These are phyloP conservation scores for Fusarium dimerum DNA, from an alignment of 2,329 filamentous ascomycete species.

Conservation along the genomic window DNA sequence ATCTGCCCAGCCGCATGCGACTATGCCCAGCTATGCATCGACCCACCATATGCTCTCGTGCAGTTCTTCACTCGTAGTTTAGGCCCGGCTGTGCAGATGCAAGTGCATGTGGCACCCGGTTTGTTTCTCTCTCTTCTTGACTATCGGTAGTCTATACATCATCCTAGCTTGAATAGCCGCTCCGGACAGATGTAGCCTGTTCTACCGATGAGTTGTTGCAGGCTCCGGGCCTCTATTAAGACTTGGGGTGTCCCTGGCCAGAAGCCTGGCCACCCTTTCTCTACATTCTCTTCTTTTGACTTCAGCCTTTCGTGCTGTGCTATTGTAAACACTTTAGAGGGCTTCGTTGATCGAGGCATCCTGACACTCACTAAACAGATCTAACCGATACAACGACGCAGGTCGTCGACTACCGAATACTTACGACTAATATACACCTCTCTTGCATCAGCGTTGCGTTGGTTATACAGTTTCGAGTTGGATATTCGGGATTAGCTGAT, in stretches of 20 bases:
- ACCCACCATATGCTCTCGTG: constrained; percentile 18
- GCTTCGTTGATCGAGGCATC: constrained; percentile 48
- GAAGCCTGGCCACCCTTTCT: constrained; percentile 30
- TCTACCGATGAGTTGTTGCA: constrained; percentile 14
- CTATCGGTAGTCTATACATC: neutral
- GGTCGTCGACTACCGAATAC: constrained; percentile 35
- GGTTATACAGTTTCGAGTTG: constrained; percentile 16
- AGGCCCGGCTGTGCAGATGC: constrained; percentile 24
- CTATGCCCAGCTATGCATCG: constrained; percentile 23
- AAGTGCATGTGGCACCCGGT: constrained; percentile 26
- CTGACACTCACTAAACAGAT: constrained; percentile 37
- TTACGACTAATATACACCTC: constrained; percentile 24
- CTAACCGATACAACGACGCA: constrained; percentile 33
- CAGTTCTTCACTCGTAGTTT: constrained; percentile 11
- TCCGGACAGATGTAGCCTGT: constrained; percentile 7
- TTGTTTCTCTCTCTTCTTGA: constrained; percentile 8
- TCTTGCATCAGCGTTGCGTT: constrained; percentile 12
- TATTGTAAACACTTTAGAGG: constrained; percentile 34
- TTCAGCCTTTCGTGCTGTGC: constrained; percentile 30
- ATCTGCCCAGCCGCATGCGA: constrained; percentile 9
- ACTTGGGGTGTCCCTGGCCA: constrained; percentile 29
- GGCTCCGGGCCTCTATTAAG: constrained; percentile 27
- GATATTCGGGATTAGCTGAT: constrained; percentile 36
- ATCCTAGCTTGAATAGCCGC: constrained; percentile 25
- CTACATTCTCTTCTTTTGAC: constrained; percentile 38